phyloP scores from a whole-genome alignment of 1,284 basidiomycete genomes.

The Trichosporon sp. region DNA sequence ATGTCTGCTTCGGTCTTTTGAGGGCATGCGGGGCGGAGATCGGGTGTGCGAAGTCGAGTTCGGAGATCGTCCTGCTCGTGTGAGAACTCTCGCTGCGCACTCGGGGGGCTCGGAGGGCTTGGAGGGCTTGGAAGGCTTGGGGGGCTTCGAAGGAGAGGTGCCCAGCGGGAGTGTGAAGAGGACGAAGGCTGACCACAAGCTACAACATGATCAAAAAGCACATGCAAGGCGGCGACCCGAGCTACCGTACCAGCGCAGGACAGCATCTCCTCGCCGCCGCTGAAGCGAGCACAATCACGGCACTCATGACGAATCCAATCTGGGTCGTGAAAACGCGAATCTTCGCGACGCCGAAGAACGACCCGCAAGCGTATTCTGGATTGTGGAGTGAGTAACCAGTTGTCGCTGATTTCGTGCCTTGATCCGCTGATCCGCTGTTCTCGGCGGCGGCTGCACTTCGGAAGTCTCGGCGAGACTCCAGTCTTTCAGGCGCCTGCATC shows the following conservation, averaged over 20 bases:
- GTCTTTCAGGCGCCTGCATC: neutral
- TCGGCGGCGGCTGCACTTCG: too few species aligned
- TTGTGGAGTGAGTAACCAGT: conserved; percentile 64
- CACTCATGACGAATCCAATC: conserved; percentile 92
- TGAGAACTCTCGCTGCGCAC: neutral
- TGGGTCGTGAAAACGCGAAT: conserved; percentile 98
- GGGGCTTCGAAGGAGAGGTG: too few species aligned
- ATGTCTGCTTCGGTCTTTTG: too few species aligned
- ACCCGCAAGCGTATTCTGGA: conserved; percentile 66
- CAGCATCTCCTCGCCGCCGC: conserved; percentile 86
- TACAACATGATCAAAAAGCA: conserved; percentile 90
- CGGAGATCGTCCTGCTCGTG: neutral
- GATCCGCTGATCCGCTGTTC: neutral
- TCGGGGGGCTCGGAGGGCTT: too few species aligned
- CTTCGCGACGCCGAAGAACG: conserved; percentile 72
- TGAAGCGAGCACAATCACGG: conserved; percentile 89
- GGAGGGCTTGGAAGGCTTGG: too few species aligned
- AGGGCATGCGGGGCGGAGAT: neutral
- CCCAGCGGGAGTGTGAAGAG: neutral
- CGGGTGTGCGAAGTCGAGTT: too few species aligned
- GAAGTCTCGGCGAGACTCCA: too few species aligned
- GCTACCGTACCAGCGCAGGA: conserved; percentile 59
- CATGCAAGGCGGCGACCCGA: conserved; percentile 47
- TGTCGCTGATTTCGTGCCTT: too few species aligned
- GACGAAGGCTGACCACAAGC: conserved; percentile 50